Base-by-base conservation (phyloP, 73 alveolate species). In the Breviolum minutum region DNA sequence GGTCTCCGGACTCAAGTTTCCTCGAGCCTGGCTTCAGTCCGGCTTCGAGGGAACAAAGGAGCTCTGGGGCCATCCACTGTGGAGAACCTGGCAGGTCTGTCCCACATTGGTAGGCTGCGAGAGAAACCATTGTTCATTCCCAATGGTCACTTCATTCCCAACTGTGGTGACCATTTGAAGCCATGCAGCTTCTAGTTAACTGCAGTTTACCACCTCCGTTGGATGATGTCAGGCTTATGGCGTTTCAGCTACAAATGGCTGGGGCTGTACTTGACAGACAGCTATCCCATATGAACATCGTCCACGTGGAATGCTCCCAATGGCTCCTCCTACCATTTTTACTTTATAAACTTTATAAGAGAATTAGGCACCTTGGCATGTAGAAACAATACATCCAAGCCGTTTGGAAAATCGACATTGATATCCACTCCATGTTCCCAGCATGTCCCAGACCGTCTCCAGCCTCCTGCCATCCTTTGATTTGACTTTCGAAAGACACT, bases 11-110 rank as follows among this genome's bases (percentile, higher is more conserved):
- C 54, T 40, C 54, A 40, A 40, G 54, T 13, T 13, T 26, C 84
- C 54, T 40, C 54, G 60, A 20, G 76, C 97, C 97, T 90, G 97
- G 97, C 62, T 26, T 60, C 76, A 90, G 81, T 12, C 97, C 97
- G 12, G 60, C 22, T 13, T 48, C 63, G 77, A 90, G n/a, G 5
- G 76, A 20, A 11, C 64, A 7, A 24, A 90, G 86, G 63, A 90
- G 62, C 87, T 90, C 97, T 12, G 97, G 97, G 6, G 97, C 97
- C 97, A 90, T 90, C 97, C 97, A 90, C 63, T 76, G 97, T 20
- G 97, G 97, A 13, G 97, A 90, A 26, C 97, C 97, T 90, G 88
- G 69, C 48, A n/a, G 74, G 54, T 48, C 54, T 40, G 54, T 40
- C 54, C 54, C 54, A 40, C 54, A 40, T 40, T 40, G 54, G 54